Evolutionary conservation across 2,329 filamentous ascomycete species (phyloP), one percentile per base, ranked within the genome.

Genomic region (Chaetothyriales sp.): DNA sequence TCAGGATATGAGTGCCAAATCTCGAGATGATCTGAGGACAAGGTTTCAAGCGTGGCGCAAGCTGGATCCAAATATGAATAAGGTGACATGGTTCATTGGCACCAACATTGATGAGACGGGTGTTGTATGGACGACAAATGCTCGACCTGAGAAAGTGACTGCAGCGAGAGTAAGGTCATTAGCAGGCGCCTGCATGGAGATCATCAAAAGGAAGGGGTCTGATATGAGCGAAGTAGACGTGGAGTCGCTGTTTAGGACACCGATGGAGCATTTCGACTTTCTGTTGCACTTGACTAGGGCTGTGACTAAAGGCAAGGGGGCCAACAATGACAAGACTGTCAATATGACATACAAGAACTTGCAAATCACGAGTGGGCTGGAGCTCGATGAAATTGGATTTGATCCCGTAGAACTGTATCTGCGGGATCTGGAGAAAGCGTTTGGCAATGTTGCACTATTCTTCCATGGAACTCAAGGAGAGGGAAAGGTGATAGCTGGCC

Each of bases 41-140:
- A 81, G 84, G 18, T 83, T 97, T 53, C 80, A 87, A 55, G 82
- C 84, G 13, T 94, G 88, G 87, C 78, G 92, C 53, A 87, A 85
- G 58, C 82, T 92, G 50, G 92, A 98, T 62, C 89, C 89, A 1
- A 81, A 77, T 50, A 86, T 97, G 82, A 94, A 92, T 68, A 82
- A 81, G 55, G 79, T 86, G 2, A 82, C 85, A 18, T 71, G 97
- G 43, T 86, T 95, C 62, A 84, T 84, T 3, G 88, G 88, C 2
- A 89, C 87, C 0, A 85, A 86, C 50, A 72, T 86, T 56, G 89
- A 95, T 61, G 69, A 72, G 4, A 85, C 84, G 37, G 92, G 92
- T 2, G 80, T 83, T 7, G 84, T 83, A 0, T 97, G 88, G 76
- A 95, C 85, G 0, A 78, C 88, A 48, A 77, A 77, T 51, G 72